Evolutionary conservation across 2,329 filamentous ascomycete species (phyloP).

Genomic region (Diaporthe helianthi): DNA sequence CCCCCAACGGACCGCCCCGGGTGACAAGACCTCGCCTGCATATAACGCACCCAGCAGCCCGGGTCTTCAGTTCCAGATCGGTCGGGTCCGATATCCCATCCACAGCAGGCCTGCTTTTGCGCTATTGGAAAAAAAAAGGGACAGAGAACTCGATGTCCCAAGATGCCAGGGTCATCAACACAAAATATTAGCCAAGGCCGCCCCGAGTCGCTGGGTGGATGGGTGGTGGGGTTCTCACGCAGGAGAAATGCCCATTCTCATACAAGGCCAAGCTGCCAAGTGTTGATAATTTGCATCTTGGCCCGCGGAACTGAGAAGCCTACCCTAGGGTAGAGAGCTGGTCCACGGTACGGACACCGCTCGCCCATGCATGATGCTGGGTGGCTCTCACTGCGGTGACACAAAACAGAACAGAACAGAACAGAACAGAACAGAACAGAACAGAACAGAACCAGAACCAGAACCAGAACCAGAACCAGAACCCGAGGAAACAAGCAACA

Average conservation of each 20-base stretch:
- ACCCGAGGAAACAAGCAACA: constrained; percentile 20
- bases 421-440: too few species aligned
- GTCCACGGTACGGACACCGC: too few species aligned
- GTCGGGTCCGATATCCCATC: not conserved
- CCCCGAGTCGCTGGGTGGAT: too few species aligned
- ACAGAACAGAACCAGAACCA: too few species aligned
- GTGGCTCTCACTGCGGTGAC: constrained; percentile 3
- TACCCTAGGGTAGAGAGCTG: too few species aligned
- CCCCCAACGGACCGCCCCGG: not conserved
- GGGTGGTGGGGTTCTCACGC: not conserved
- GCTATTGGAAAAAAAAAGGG: not conserved
- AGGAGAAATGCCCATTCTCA: not conserved
- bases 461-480: too few species aligned
- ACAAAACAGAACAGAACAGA: too few species aligned
- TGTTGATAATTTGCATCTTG: not conserved
- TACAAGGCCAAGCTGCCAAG: not conserved
- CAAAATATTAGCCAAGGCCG: not conserved
- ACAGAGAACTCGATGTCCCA: not conserved
- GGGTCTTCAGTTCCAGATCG: not conserved
- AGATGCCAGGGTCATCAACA: not conserved
- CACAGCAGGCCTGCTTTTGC: not conserved
- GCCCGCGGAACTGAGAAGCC: not conserved
- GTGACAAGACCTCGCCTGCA: not conserved
- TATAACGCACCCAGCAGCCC: not conserved
- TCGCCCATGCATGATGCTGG: too few species aligned